Evolutionary conservation across 2,329 filamentous ascomycete genomes (phyloP).

Genomic region (Triangularia setosa): DNA sequence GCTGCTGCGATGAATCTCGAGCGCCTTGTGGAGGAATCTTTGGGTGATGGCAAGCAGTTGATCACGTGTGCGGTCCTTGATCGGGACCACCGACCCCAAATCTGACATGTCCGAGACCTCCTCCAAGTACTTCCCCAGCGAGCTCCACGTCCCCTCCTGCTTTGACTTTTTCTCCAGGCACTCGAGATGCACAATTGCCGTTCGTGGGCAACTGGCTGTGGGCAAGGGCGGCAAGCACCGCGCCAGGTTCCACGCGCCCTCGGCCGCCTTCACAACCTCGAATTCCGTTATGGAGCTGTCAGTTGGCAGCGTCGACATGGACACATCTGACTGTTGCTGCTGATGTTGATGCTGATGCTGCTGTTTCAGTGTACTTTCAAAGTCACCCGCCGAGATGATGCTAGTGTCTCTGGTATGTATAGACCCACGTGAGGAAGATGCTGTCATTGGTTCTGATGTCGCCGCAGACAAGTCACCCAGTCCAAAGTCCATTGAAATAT

Average conservation of each 20-base stretch:
- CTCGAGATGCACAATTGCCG: conserved; percentile 49
- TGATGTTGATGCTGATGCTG: not conserved
- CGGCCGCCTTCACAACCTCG: conserved; percentile 44
- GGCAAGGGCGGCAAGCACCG: conserved; percentile 46
- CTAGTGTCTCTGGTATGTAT: conserved; percentile 46
- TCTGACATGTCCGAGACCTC: conserved; percentile 35
- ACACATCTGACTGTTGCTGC: conserved; percentile 25
- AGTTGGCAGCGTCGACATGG: conserved; percentile 21
- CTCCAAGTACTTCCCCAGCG: conserved; percentile 41
- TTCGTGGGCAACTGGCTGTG: conserved; percentile 44
- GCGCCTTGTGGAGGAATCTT: conserved; percentile 65
- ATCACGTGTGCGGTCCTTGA: conserved; percentile 54
- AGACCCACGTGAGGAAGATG: conserved; percentile 40
- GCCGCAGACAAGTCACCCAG: conserved; percentile 38
- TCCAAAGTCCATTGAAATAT: conserved; percentile 36
- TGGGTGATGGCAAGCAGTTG: conserved; percentile 70
- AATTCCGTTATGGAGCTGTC: conserved; percentile 41
- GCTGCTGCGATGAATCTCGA: conserved; percentile 61
- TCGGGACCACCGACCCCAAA: conserved; percentile 41
- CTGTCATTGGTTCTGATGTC: conserved; percentile 39
- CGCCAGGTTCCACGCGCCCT: conserved; percentile 49
- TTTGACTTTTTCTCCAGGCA: conserved; percentile 48
- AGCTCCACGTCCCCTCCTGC: conserved; percentile 44
- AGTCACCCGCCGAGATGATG: conserved; percentile 41
- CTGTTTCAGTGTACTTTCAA: conserved; percentile 33